Conservation (phyloP, 371 early-diverging fungal species). For the Chytridiales sp. region DNA sequence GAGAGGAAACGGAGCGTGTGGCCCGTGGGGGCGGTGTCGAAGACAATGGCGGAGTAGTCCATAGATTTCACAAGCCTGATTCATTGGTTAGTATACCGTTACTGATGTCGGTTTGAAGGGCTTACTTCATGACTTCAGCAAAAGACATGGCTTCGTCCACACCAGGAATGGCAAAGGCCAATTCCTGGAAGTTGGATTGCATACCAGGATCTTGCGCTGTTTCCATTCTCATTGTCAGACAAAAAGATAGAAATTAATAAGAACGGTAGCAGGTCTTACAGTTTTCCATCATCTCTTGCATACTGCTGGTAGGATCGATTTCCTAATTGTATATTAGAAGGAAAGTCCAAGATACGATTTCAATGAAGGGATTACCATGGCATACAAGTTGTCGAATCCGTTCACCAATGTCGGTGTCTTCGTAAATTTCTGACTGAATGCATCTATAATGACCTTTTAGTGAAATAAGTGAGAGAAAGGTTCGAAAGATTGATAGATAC, state of each 20-base stretch:
- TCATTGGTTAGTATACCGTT: not conserved
- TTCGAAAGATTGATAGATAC: slow-evolving; percentile 14
- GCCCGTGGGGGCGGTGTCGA: slow-evolving; percentile 99
- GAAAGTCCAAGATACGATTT: too few relatives aligned
- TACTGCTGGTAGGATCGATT: slow-evolving; percentile 95
- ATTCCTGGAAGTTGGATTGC: slow-evolving; percentile 76
- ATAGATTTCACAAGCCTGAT: slow-evolving; percentile 90
- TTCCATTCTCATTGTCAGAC: not conserved
- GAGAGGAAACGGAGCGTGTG: slow-evolving; percentile 98
- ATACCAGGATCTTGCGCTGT: slow-evolving; percentile 43
- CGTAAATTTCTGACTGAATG: slow-evolving; percentile 97
- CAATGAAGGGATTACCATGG: slow-evolving; percentile 86
- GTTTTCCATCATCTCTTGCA: slow-evolving; percentile 95
- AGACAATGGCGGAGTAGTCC: slow-evolving; percentile 96
- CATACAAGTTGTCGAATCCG: slow-evolving; percentile 91
- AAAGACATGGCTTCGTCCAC: slow-evolving; percentile 99
- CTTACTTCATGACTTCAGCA: slow-evolving; percentile 97
- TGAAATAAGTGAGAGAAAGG: not conserved
- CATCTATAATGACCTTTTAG: slow-evolving; percentile 56
- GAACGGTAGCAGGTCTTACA: slow-evolving; percentile 42
- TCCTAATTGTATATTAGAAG: too few relatives aligned
- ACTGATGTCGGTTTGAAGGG: slow-evolving; percentile 5
- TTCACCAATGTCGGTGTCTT: slow-evolving; percentile 93
- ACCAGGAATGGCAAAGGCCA: slow-evolving; percentile 97
- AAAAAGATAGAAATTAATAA: not conserved